A percentile compares a stretch with the other conserved stretches of the same genome.
These are phyloP conservation scores for Malus hybrid DNA, from an alignment of 331 rosid genomes.

Conservation along the genomic window DNA sequence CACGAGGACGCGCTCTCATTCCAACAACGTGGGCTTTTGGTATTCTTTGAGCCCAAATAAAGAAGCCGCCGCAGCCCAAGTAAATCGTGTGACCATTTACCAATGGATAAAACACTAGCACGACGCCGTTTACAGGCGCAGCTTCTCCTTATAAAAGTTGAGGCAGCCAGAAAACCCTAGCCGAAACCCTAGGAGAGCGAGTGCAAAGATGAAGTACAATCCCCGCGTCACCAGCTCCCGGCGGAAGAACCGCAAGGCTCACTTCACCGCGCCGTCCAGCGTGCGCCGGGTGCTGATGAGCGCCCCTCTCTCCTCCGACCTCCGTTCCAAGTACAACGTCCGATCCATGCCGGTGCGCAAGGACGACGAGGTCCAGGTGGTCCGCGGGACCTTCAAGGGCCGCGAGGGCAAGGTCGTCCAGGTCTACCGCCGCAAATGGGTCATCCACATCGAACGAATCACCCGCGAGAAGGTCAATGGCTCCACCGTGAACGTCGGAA, in stretches of 20 bases:
- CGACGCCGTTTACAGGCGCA: not conserved
- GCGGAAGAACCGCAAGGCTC: constrained; percentile 94
- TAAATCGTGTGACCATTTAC: not conserved
- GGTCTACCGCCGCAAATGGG: constrained; percentile 94
- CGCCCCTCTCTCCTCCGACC: constrained; percentile 76
- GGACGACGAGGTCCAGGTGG: constrained; percentile 90
- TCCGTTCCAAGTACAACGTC: constrained; percentile 84
- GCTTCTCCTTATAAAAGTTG: not conserved
- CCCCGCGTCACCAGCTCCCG: constrained; percentile 86
- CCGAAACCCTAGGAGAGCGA: constrained; percentile 7
- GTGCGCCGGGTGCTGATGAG: constrained; percentile 88
- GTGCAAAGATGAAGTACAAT: constrained; percentile 67
- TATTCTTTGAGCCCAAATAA: not conserved
- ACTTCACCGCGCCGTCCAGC: constrained; percentile 92
- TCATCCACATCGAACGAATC: constrained; percentile 83
- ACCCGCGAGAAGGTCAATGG: constrained; percentile 96
- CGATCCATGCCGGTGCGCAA: constrained; percentile 87
- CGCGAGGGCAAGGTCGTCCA: constrained; percentile 92
- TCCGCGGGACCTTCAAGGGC: constrained; percentile 82
- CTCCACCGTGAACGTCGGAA: constrained; percentile 82
- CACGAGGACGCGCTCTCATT: too few species aligned
- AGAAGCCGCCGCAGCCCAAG: not conserved
- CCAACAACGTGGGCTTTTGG: not conserved
- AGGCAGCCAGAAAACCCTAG: not conserved
- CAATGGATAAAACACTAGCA: not conserved